Conservation (phyloP, 192 early-diverging fungal species). For the Backusella psychrophila region DNA sequence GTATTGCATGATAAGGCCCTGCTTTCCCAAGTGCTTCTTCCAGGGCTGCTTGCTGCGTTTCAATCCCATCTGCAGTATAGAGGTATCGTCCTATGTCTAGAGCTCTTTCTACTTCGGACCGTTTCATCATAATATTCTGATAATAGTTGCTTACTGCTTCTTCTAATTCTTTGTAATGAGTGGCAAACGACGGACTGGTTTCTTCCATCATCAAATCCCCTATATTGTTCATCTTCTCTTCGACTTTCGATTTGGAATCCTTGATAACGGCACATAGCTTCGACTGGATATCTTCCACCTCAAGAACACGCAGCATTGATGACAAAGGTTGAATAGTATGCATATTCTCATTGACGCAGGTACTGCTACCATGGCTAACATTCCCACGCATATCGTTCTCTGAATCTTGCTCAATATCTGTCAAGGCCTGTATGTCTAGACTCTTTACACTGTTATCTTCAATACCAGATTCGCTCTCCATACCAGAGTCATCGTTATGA, state of each 20-base stretch:
- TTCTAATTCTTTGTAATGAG: conserved; percentile 34
- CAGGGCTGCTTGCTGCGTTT: conserved; percentile 32
- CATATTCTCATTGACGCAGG: background rate
- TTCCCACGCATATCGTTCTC: background rate
- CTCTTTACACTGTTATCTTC: background rate
- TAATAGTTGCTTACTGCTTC: conserved; percentile 23
- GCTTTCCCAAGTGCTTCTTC: conserved; percentile 32
- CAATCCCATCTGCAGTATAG: conserved; percentile 32
- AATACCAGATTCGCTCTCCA: background rate
- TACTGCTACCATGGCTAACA: background rate
- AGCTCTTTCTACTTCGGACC: conserved; percentile 24
- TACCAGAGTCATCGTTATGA: background rate
- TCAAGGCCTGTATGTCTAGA: background rate
- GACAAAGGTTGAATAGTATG: conserved; percentile 5
- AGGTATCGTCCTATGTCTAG: conserved; percentile 30
- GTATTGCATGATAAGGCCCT: conserved; percentile 10
- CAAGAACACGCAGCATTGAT: conserved; percentile 12
- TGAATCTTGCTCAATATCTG: background rate
- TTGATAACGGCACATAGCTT: background rate
- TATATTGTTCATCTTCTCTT: background rate
- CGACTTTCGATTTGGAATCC: background rate
- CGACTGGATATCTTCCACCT: background rate
- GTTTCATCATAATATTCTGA: conserved; percentile 29
- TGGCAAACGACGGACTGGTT: conserved; percentile 20
- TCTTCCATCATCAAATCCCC: background rate